phyloP scores from a whole-genome alignment of 2,329 filamentous ascomycete species.

The Lachnellula cervina region DNA sequence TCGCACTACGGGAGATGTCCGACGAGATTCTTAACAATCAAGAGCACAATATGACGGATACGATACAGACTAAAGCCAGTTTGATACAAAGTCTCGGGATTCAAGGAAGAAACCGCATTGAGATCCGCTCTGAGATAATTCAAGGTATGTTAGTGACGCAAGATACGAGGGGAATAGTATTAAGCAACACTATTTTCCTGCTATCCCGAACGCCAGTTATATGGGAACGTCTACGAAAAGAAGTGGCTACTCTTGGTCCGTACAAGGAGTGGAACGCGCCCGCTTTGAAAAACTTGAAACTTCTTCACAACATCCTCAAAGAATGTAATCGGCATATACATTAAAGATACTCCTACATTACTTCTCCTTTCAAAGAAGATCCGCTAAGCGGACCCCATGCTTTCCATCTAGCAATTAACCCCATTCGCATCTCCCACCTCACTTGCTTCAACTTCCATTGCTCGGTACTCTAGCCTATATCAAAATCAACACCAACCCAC shows the following conservation, averaged over 20 bases:
- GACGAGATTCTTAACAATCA: background rate
- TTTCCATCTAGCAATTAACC: too few species aligned
- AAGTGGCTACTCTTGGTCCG: background rate
- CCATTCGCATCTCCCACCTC: too few species aligned
- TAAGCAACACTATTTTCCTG: background rate
- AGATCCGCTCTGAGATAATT: background rate
- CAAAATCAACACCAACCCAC: too few species aligned
- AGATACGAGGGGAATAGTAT: background rate
- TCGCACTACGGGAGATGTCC: background rate
- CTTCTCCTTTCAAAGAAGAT: too few species aligned
- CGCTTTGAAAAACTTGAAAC: background rate
- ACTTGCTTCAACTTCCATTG: too few species aligned
- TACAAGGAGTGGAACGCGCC: background rate
- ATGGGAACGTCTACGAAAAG: background rate
- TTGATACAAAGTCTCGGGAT: background rate
- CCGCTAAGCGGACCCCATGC: too few species aligned
- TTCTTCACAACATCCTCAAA: background rate
- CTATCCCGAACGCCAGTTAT: background rate
- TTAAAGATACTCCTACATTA: too few species aligned
- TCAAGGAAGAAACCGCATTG: background rate
- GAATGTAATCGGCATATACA: too few species aligned
- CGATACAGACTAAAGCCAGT: background rate
- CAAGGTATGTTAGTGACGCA: background rate
- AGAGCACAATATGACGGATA: background rate
- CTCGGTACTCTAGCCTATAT: too few species aligned